A percentile compares a stretch with the other conserved stretches of the same genome.
Conservation (phyloP, 2,329 filamentous ascomycete genomes). For the Colletotrichum melonis region DNA sequence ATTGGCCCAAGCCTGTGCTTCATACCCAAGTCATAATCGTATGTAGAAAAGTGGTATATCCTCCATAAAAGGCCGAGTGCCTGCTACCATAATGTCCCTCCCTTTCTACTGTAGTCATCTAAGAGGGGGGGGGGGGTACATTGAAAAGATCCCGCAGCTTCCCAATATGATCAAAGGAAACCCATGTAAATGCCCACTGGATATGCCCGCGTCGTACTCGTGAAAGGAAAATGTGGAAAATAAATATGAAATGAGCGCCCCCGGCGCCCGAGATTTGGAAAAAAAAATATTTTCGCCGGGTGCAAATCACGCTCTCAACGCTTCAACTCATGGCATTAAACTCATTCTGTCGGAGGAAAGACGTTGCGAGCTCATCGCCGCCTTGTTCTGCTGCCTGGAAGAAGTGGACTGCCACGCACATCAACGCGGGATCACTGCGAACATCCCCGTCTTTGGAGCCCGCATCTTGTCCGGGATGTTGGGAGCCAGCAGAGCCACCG, state of each 20-base stretch:
- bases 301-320: not conserved
- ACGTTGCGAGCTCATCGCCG: constrained; percentile 86
- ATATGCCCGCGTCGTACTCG: constrained; percentile 4
- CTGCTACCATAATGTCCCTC: constrained; percentile 12
- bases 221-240: not conserved
- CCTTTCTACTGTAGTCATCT: constrained; percentile 15
- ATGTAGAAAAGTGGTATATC: constrained; percentile 36
- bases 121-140: not conserved
- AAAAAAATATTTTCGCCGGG: not conserved
- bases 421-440: constrained; percentile 83
- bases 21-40: constrained; percentile 26
- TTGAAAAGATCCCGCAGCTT: not conserved
- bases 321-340: constrained; percentile 29
- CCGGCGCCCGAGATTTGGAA: not conserved
- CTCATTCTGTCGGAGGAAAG: constrained; percentile 79
- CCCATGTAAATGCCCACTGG: constrained; percentile 13
- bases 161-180: not conserved
- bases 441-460: constrained; percentile 58
- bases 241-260: not conserved
- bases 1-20: constrained; percentile 8
- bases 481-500: constrained; percentile 39
- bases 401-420: constrained; percentile 97
- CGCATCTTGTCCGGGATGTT: constrained; percentile 42
- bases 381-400: constrained; percentile 90
- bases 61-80: constrained; percentile 23